Base-by-base conservation (phyloP, 108 stramenopile genomes). In the Chaetoceros muelleri region DNA sequence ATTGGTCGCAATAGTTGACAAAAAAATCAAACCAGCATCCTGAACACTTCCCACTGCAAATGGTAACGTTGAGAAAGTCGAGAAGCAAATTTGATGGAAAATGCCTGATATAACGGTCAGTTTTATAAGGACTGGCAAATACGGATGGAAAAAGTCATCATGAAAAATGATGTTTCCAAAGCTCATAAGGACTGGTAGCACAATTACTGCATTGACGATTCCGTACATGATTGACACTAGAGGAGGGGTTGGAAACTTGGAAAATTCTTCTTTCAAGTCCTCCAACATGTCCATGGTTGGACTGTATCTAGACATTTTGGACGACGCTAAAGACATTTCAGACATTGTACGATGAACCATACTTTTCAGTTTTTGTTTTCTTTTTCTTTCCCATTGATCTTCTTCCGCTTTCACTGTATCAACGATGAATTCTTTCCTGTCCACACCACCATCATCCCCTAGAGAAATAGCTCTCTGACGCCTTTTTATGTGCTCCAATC, bases 11-110 rank as follows among this genome's bases (percentile, higher is more conserved):
- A 99, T 99, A 49, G 73, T 69, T 28, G 78, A 72, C 45, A 99
- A 71, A 67, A 99, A 99, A 60, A 99, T 99, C 28, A 99, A 72
- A 1, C 98, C 95, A 8, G 98, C 98, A 71, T 99, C 98, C 71
- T 98, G 96, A 0, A 98, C 96, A 58, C 87, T 86, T 18, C 98
- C 95, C 21, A 96, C 90, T 3, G 95, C 95, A 66, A 95, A 98
- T 20, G 92, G 89, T 18, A 98, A 65, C 7, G 81, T 71, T 49
- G 78, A 81, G 25, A 91, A 65, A 16, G 84, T 54, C 13, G 84
- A 83, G 71, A 98, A 98, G 28, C 81, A 81, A 2, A 92, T 30
- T 77, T 98, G 97, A 66, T 98, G 97, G 44, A 98, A 75, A 46
- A 90, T 78, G 25, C 85, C 88, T 45, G 80, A 84, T 2, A 89